Evolutionary conservation across 805 yeast genomes (phyloP).

Genomic region (Cyberlindnera nakhonratchasimensis): DNA sequence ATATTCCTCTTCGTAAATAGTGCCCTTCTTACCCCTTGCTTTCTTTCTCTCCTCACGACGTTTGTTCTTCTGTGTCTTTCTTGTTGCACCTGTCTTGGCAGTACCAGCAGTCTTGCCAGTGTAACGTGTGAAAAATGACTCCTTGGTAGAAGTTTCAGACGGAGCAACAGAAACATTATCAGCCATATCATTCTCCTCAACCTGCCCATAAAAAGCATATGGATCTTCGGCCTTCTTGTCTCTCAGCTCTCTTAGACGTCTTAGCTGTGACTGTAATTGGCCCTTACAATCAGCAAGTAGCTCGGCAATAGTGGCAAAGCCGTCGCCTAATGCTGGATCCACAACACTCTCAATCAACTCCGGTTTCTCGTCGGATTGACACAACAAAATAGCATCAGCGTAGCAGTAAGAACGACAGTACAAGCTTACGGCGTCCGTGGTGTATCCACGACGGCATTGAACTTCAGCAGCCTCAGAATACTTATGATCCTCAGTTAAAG

Average conservation of each 20-base stretch:
- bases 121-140: conserved; percentile 90
- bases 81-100: conserved; percentile 92
- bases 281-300: conserved; percentile 88
- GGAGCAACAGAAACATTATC: conserved; percentile 95
- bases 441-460: conserved; percentile 58
- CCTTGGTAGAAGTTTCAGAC: conserved; percentile 87
- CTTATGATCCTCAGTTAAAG: conserved; percentile 63
- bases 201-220: conserved; percentile 72
- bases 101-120: conserved; percentile 96
- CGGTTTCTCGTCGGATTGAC: conserved; percentile 38
- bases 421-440: conserved; percentile 58
- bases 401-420: conserved; percentile 74
- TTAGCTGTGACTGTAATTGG: conserved; percentile 79
- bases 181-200: conserved; percentile 62
- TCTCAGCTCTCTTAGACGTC: conserved; percentile 80
- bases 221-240: conserved; percentile 83
- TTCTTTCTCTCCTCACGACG: conserved; percentile 94
- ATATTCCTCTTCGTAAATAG: conserved; percentile 96
- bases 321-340: conserved; percentile 78
- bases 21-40: conserved; percentile 97
- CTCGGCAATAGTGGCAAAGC: conserved; percentile 84
- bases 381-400: conserved; percentile 72
- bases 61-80: conserved; percentile 87
- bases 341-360: conserved; percentile 56
- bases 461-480: conserved; percentile 81